phyloP scores from a whole-genome alignment of 2,329 filamentous ascomycete genomes.

The Fusarium sp. region DNA sequence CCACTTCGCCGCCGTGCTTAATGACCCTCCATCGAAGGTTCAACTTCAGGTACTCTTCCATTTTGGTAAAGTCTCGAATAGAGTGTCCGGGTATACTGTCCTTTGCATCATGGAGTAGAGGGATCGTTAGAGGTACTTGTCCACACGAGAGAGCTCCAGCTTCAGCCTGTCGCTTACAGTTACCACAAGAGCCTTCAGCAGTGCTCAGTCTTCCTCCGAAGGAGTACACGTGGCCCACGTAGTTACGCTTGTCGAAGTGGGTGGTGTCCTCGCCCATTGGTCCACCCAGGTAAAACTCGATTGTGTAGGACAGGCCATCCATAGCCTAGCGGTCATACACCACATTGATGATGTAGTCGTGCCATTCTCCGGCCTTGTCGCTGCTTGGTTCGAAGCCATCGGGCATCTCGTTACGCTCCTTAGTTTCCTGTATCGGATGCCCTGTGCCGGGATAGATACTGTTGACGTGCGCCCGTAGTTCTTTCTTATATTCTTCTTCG shows the following conservation, averaged over 20 bases:
- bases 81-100: background rate
- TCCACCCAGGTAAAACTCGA: background rate
- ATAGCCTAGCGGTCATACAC: background rate
- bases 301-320: background rate
- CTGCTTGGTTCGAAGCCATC: rapidly evolving
- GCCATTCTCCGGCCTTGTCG: rapidly evolving
- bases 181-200: background rate
- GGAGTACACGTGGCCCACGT: background rate
- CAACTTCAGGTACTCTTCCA: background rate
- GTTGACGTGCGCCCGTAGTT: background rate
- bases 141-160: background rate
- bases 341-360: background rate
- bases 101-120: background rate
- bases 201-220: background rate
- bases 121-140: background rate
- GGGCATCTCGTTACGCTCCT: rapidly evolving
- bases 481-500: background rate
- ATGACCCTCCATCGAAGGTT: background rate
- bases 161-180: background rate
- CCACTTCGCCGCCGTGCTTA: background rate
- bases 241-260: background rate
- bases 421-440: background rate
- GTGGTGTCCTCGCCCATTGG: background rate
- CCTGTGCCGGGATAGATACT: background rate
- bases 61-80: rapidly evolving